These are phyloP conservation scores for Solanum chaucha DNA, from an alignment of 257 asterid species.

Conservation along the genomic window DNA sequence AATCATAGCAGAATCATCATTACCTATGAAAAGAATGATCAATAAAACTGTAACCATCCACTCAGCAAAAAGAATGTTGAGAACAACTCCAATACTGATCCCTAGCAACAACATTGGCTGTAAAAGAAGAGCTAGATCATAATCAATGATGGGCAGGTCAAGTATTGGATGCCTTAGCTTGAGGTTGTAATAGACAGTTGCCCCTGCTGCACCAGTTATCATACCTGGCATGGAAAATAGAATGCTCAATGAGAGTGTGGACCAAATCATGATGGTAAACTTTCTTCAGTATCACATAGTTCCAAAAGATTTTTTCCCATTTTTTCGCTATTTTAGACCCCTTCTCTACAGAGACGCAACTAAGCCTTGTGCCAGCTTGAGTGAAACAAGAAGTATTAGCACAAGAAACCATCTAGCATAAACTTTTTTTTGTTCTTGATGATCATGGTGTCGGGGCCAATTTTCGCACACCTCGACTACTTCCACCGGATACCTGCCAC, in stretches of 20 bases:
- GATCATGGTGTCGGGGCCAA: too few species aligned
- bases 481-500: too few species aligned
- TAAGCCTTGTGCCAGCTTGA: not conserved
- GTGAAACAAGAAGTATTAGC: not conserved
- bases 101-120: conserved; percentile 62
- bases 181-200: conserved; percentile 48
- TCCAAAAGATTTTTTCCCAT: not conserved
- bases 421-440: not conserved
- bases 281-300: not conserved
- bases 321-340: not conserved
- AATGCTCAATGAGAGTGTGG: not conserved
- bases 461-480: too few species aligned
- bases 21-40: conserved; percentile 49
- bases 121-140: conserved; percentile 54
- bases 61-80: conserved; percentile 48
- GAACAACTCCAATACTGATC: conserved; percentile 51
- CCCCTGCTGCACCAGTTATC: conserved; percentile 56
- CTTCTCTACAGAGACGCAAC: not conserved
- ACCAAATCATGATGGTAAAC: not conserved
- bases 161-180: conserved; percentile 52
- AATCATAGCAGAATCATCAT: not conserved
- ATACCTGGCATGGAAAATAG: conserved; percentile 23
- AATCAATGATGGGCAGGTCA: conserved; percentile 50
- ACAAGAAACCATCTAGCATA: not conserved
- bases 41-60: conserved; percentile 62